A percentile compares a stretch with the other conserved stretches of the same genome.
phyloP scores from a whole-genome alignment of 2,329 filamentous ascomycete species.

The Peltaster fructicola region DNA sequence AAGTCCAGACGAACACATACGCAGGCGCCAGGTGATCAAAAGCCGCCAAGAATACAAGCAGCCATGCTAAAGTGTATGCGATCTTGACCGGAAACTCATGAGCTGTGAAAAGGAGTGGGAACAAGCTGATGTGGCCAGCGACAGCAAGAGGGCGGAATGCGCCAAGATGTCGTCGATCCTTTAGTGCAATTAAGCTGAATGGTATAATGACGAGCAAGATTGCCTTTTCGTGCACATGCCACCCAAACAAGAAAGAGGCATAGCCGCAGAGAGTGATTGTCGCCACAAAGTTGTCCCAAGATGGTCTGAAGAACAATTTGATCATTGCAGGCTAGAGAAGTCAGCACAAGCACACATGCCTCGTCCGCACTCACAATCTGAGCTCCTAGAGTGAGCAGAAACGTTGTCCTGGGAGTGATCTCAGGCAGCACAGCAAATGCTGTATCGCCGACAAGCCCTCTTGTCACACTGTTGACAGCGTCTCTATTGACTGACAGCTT shows the following conservation, averaged over 20 bases:
- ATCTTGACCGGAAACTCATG: slow-evolving; percentile 91
- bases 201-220: slow-evolving; percentile 87
- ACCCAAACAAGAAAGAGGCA: slow-evolving; percentile 90
- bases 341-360: slow-evolving; percentile 4
- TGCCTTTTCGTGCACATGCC: slow-evolving; percentile 97
- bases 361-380: slow-evolving; percentile 38
- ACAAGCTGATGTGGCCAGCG: slow-evolving; percentile 84
- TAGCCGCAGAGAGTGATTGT: slow-evolving; percentile 87
- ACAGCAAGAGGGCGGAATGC: slow-evolving; percentile 86
- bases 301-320: slow-evolving; percentile 65
- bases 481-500: slow-evolving; percentile 54
- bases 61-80: slow-evolving; percentile 82
- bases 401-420: slow-evolving; percentile 63
- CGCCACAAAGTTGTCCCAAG: slow-evolving; percentile 78
- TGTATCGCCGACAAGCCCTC: slow-evolving; percentile 83
- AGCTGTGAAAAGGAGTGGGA: slow-evolving; percentile 80
- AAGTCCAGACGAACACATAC: slow-evolving; percentile 19
- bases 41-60: slow-evolving; percentile 64
- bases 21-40: slow-evolving; percentile 83
- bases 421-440: slow-evolving; percentile 86
- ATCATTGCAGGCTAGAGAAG: slow-evolving; percentile 46
- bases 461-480: slow-evolving; percentile 74
- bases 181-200: slow-evolving; percentile 80
- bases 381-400: slow-evolving; percentile 64
- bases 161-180: slow-evolving; percentile 74